A percentile compares a stretch with the other conserved stretches of the same genome.
Evolutionary conservation across 805 yeast species (phyloP).

Genomic region (Kazachstania kunashirensis): DNA sequence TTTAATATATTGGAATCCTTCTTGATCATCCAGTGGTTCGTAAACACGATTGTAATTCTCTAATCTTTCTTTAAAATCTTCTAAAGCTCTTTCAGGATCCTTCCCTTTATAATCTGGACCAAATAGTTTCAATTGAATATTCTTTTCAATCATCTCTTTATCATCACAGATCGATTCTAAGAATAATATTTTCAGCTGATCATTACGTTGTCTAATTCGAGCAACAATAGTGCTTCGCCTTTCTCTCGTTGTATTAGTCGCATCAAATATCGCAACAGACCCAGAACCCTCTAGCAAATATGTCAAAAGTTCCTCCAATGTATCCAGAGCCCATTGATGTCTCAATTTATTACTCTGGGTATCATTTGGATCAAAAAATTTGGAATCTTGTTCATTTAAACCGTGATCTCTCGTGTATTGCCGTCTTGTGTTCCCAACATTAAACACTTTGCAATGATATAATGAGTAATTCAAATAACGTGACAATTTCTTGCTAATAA

Average conservation of each 20-base stretch:
- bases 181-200: conserved; percentile 66
- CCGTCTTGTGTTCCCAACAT: conserved; percentile 91
- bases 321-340: conserved; percentile 95
- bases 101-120: conserved; percentile 89
- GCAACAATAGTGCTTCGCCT: conserved; percentile 51
- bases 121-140: conserved; percentile 71
- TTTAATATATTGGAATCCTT: conserved; percentile 72
- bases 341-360: conserved; percentile 51
- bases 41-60: conserved; percentile 80
- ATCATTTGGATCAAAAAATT: conserved; percentile 78
- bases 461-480: conserved; percentile 90
- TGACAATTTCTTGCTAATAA: conserved; percentile 82
- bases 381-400: conserved; percentile 55
- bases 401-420: conserved; percentile 40
- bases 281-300: conserved; percentile 75
- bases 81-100: conserved; percentile 73
- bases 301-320: conserved; percentile 72
- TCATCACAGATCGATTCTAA: conserved; percentile 85
- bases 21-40: conserved; percentile 77
- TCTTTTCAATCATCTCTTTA: conserved; percentile 65
- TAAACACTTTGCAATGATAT: conserved; percentile 81
- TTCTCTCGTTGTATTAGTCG: conserved; percentile 65
- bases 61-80: conserved; percentile 74
- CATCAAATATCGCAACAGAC: conserved; percentile 85
- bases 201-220: conserved; percentile 45